Evolutionary conservation across 345 rosid species (phyloP), one percentile per base, ranked within the genome.

Genomic region (Punica granatum): DNA sequence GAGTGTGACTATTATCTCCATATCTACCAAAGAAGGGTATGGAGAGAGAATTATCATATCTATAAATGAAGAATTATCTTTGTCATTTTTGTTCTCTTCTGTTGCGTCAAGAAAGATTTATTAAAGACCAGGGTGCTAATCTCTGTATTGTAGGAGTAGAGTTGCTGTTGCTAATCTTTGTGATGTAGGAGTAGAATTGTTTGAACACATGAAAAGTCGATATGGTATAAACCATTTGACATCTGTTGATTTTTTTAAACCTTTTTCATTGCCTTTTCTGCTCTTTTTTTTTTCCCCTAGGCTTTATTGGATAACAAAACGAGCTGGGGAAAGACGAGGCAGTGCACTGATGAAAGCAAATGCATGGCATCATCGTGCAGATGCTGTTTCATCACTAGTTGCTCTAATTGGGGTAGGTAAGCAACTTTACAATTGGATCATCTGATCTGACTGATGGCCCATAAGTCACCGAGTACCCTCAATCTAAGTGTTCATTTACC

Each of bases 311-410:
- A 78, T 89, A 75, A 93, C 97, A 58, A 93, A 90, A 83, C 81
- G 76, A 82, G 97, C 88, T 63, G 97, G 90, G 66, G 97, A 90
- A 74, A 89, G 69, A 68, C 91, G 75, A 70, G 95, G 94, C 44
- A 93, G 98, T 81, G 92, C 90, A 54, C 77, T 93, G 67, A 93
- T 93, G 98, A 93, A 82, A 78, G 98, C 98, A 70, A 93, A 93
- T 81, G 97, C 97, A 62, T 93, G 98, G 98, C 98, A 93, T 81
- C 98, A 90, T 80, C 97, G 97, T 62, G 86, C 90, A 28, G 96
- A 93, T 87, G 98, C 97, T 18, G 75, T 93, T 73, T 93, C 98
- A 42, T 93, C 97, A 46, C 67, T 93, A 44, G 91, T 93, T 75
- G 92, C 98, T 54, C 90, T 93, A 48, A 72, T 93, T 72, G 98